Evolutionary conservation across 2,329 filamentous ascomycete genomes (phyloP), one percentile per base, ranked within the genome.

Genomic region (Daldinia sp.): DNA sequence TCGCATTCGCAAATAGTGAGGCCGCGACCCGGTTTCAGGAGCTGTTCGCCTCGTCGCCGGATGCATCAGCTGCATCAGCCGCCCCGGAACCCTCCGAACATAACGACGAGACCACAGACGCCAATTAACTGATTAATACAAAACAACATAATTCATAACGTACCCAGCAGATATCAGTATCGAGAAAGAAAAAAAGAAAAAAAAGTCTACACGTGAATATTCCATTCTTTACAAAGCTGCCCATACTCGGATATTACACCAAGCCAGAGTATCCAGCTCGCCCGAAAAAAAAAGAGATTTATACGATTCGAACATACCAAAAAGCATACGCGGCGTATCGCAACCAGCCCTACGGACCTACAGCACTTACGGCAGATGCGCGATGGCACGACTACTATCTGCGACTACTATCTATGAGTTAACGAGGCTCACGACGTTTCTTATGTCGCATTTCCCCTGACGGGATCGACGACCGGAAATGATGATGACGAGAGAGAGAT

Each of bases 21-120:
- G 81, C 75, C 1, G 76, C 77, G 8, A 68, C 72, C 21, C 71
- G 72, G 13, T 84, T 84, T 71, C 76, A 72, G 37, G 77, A 81
- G 27, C 67, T 82, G 1, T 81, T 83, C 47, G 66, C 70, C 19
- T 71, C 74, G 11, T 65, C 67, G 11, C 53, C 67, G 68, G 11
- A 63, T 66, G 29, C 68, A 64, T 63, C 72, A 52, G 17, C 66
- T 58, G 43, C 71, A 55, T 63, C 72, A 48, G 23, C 63, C 9
- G 52, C 47, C 10, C 56, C 58, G 4, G 65, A 65, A 4, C 56
- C 58, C 2, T 37, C 58, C 21, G 32, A 53, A 11, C 37, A 41
- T 13, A 34, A 61, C 15, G 49, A 55, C 13, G 5, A 10, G 21
- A 13, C n/a, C 3, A 15, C 41, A 4, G 9, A 47, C 2, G 19